These are phyloP conservation scores for Eimeria falciformis DNA, from an alignment of 169 alveolate species.

Conservation along the genomic window DNA sequence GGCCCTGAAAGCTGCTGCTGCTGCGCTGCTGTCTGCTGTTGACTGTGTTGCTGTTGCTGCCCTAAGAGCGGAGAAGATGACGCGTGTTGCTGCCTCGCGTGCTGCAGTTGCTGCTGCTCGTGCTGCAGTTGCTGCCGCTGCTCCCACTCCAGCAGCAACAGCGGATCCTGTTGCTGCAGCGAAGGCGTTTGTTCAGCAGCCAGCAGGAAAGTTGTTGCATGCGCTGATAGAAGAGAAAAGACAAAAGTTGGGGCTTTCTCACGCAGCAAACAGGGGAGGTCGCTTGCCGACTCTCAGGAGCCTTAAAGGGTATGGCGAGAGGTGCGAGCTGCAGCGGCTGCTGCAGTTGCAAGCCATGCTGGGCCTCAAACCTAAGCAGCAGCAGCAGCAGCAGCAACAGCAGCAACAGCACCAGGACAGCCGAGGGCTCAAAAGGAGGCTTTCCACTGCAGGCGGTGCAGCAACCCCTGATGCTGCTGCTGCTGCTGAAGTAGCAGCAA, in stretches of 20 bases:
- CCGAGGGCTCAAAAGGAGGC: neutral
- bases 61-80: slow-evolving; percentile 1
- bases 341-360: slow-evolving; percentile 43
- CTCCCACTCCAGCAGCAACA: neutral
- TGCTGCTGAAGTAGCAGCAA: slow-evolving; percentile 33
- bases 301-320: neutral
- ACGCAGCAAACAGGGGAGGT: slow-evolving; percentile 6
- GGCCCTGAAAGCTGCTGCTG: slow-evolving; percentile 50
- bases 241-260: neutral
- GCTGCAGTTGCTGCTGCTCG: slow-evolving; percentile 40
- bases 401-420: slow-evolving; percentile 10
- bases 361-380: neutral
- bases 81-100: slow-evolving; percentile 2
- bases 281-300: neutral
- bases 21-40: slow-evolving; percentile 65
- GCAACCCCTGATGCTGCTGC: neutral
- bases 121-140: slow-evolving; percentile 4
- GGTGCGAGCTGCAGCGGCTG: slow-evolving; percentile 30
- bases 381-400: slow-evolving; percentile 3
- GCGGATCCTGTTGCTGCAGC: neutral
- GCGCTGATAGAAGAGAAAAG: slow-evolving; percentile 15
- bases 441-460: neutral
- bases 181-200: neutral
- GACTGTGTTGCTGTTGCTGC: slow-evolving; percentile 70
- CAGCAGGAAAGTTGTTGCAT: slow-evolving; percentile 32